A percentile compares a stretch with the other conserved stretches of the same genome.
phyloP scores from a whole-genome alignment of 805 yeast species.

The Candida ovalis region DNA sequence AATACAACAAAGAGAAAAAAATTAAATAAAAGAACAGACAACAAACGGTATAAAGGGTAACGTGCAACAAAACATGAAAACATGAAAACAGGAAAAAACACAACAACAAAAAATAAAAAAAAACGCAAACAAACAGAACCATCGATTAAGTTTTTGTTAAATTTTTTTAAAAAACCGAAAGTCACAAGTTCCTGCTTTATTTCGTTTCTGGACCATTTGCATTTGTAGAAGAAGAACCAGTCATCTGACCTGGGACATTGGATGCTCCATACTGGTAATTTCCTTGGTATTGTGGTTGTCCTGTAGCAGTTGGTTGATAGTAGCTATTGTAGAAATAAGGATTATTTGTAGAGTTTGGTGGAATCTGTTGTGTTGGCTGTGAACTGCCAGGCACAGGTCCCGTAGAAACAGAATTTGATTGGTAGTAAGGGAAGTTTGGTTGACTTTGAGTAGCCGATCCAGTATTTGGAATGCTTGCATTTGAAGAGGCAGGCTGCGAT shows the following conservation, averaged over 20 bases:
- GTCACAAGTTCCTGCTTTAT: not conserved
- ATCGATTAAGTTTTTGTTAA: not conserved
- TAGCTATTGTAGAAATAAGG: slow-evolving; percentile 14
- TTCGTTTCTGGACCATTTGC: not conserved
- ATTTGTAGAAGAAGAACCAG: not conserved
- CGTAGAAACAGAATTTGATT: slow-evolving; percentile 8
- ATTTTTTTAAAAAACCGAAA: not conserved
- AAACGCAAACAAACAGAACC: not conserved
- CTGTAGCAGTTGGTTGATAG: slow-evolving; percentile 8
- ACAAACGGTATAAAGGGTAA: no score
- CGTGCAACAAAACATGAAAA: no score
- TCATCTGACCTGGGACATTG: slow-evolving; percentile 3
- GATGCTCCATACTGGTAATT: slow-evolving; percentile 16
- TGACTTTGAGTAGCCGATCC: slow-evolving; percentile 9
- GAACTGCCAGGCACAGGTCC: not conserved
- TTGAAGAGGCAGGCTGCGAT: not conserved
- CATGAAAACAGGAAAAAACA: no score
- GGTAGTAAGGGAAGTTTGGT: slow-evolving; percentile 10
- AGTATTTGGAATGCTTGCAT: not conserved
- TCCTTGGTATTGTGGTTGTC: slow-evolving; percentile 16
- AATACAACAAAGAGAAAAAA: no score
- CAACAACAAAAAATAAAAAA: no score
- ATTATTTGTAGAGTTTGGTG: slow-evolving; percentile 7
- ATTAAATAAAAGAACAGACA: no score
- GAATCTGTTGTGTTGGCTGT: slow-evolving; percentile 8